Conservation (phyloP, 2,329 filamentous ascomycete genomes). For the Phialophora verrucosa region DNA sequence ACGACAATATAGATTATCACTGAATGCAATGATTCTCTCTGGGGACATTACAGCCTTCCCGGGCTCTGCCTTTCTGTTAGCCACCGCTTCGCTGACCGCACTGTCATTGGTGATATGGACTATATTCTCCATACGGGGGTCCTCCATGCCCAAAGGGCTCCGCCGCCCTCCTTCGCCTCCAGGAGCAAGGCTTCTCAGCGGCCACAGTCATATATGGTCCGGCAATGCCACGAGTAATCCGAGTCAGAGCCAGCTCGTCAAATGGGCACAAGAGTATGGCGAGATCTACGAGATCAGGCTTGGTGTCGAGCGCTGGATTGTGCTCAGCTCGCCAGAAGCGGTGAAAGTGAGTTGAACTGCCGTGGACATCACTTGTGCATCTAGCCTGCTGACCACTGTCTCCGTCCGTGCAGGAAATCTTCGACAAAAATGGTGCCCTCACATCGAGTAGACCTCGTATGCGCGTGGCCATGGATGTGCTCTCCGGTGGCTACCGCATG, state of each 20-base stretch:
- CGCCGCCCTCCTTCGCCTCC: constrained; percentile 16
- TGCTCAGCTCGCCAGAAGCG: constrained; percentile 21
- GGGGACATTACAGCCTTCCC: not conserved
- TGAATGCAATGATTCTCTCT: not conserved
- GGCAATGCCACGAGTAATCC: constrained; percentile 20
- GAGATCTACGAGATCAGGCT: constrained; percentile 31
- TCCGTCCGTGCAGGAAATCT: constrained; percentile 8
- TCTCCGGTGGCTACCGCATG: constrained; percentile 23
- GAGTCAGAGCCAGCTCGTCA: constrained; percentile 25
- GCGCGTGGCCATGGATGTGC: constrained; percentile 14
- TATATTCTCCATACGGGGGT: not conserved
- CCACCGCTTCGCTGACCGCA: not conserved
- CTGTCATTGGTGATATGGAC: not conserved
- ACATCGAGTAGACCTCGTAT: constrained; percentile 1
- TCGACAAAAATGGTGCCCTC: constrained; percentile 11
- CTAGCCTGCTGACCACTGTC: not conserved
- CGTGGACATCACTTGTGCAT: not conserved
- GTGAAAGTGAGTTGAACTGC: constrained; percentile 11
- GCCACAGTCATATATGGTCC: constrained; percentile 20
- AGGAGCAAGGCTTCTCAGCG: constrained; percentile 17
- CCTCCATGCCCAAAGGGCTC: constrained; percentile 16
- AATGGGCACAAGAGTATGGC: constrained; percentile 34
- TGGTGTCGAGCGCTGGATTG: constrained; percentile 28
- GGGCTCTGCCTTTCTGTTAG: not conserved
- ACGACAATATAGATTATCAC: not conserved